Evolutionary conservation across 352 stramenopile species (phyloP), one percentile per base, ranked within the genome.

Genomic region (Phytophthora kernoviae): DNA sequence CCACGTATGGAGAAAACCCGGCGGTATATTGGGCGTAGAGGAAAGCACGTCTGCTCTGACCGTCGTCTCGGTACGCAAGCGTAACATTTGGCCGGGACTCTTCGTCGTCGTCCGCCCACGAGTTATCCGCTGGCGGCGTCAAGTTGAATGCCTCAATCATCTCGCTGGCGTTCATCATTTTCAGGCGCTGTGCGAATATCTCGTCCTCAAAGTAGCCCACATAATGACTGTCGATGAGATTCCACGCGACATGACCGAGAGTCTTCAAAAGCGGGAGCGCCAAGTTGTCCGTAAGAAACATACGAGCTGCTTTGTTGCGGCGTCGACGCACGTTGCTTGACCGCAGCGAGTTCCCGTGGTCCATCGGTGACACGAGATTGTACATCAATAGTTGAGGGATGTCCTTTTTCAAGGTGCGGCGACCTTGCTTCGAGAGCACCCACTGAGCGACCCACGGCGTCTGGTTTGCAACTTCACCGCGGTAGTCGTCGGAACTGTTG

Each of bases 331-430:
- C 59, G 24, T 69, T 73, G 15, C 54, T 65, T 12, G 74, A 66
- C 14, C 71, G 55, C 6, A 73, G 11, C 22, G 71, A 77, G 4
- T 30, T 45, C 2, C 79, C 79, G 17, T 76, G 69, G 44, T 78
- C 65, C 59, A 75, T 73, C 0, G 76, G 74, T 20, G 76, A 79
- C 24, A 88, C 69, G 36, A 84, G 58, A 24, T 83, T 80, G 64
- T 85, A 84, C 42, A 86, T 62, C 22, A 86, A 21, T 33, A 68
- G 32, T 17, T 46, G 58, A 4, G 65, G 53, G 4, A 74, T 40
- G 17, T 75, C 51, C 24, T 78, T 75, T 33, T 73, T 66, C 5
- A 70, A 32, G 8, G 68, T 71, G 32, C 55, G 73, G 10, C 65
- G 55, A 44, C 64, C 53, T 24, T 69, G 55, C 41, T 27, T 65